Percentiles rank a stretch among this genome's conserved stretches.
phyloP scores from a whole-genome alignment of 306 rosid genomes.

The Glycine tomentella region DNA sequence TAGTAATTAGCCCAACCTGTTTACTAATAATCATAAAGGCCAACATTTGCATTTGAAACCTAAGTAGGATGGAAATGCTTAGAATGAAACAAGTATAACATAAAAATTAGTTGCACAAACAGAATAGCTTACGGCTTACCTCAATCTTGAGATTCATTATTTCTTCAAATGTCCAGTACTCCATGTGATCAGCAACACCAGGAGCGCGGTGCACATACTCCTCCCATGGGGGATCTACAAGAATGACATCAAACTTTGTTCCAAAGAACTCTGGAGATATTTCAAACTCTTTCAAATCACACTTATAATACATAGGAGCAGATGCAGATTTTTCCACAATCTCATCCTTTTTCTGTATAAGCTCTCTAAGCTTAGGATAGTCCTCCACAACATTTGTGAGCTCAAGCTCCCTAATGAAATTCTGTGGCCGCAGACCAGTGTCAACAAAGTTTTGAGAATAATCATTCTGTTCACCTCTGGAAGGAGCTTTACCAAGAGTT shows the following conservation, averaged over 20 bases:
- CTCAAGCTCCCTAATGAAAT: slow-evolving; percentile 97
- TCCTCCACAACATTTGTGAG: slow-evolving; percentile 97
- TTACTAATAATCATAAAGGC: slow-evolving; percentile 18
- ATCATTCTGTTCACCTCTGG: slow-evolving; percentile 99
- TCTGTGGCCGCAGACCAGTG: slow-evolving; percentile 98
- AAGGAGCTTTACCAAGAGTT: slow-evolving; percentile 95
- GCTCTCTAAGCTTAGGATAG: slow-evolving; percentile 98
- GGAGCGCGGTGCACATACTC: slow-evolving; percentile 99
- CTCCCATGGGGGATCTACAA: slow-evolving; percentile 99
- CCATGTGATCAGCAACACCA: slow-evolving; percentile 98
- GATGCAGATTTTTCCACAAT: slow-evolving; percentile 86
- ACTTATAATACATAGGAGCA: slow-evolving; percentile 82
- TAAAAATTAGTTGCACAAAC: slow-evolving; percentile 12
- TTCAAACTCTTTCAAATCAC: slow-evolving; percentile 91
- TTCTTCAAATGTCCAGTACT: slow-evolving; percentile 98
- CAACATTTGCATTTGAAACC: slow-evolving; percentile 28
- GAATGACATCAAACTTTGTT: slow-evolving; percentile 97
- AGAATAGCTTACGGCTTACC: slow-evolving; percentile 55
- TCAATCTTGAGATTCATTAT: slow-evolving; percentile 98
- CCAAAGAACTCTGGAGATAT: slow-evolving; percentile 95
- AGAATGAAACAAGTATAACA: slow-evolving; percentile 26
- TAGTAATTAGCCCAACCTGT: slow-evolving; percentile 13
- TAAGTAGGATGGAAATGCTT: slow-evolving; percentile 32
- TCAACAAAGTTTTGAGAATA: slow-evolving; percentile 98
- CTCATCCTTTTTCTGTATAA: slow-evolving; percentile 98